Percentiles rank a stretch among this genome's conserved stretches.
Conservation (phyloP, 257 asterid species). For the Solanum medicagineum region DNA sequence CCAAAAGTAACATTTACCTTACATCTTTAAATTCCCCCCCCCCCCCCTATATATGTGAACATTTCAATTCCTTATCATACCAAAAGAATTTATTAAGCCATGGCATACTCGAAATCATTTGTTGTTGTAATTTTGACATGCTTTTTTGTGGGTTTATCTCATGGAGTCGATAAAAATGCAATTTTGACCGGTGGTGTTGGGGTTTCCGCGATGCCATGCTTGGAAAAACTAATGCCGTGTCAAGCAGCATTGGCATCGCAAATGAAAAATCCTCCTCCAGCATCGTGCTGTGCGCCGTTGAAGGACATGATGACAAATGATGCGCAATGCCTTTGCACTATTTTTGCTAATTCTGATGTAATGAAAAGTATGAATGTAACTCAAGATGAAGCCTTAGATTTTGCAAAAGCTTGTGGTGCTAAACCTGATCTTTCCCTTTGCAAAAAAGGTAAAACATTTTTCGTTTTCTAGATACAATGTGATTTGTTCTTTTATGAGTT, state of each 20-base stretch:
- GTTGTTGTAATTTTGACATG: constrained; percentile 1
- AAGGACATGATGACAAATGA: constrained; percentile 12
- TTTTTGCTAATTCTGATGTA: constrained; percentile 12
- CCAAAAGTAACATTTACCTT: not conserved
- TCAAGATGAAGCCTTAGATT: constrained; percentile 15
- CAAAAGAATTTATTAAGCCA: not conserved
- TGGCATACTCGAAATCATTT: not conserved
- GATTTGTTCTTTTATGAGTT: not conserved
- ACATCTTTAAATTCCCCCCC: not conserved
- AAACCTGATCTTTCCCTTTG: constrained; percentile 23
- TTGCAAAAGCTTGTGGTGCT: constrained; percentile 32
- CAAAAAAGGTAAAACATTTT: not conserved
- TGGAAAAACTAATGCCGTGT: constrained; percentile 30
- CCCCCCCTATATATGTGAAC: not conserved
- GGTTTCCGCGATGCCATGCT: constrained; percentile 16
- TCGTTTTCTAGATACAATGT: too few relatives aligned
- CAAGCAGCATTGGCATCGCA: constrained; percentile 19
- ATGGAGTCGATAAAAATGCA: not conserved
- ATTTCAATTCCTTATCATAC: not conserved
- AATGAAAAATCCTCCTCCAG: constrained; percentile 12
- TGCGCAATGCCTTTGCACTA: constrained; percentile 22
- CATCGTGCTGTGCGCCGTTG: constrained; percentile 22
- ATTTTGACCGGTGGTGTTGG: not conserved
- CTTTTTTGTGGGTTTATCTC: constrained; percentile 4
- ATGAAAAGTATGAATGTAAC: constrained; percentile 24